These are phyloP conservation scores for Mucor sp. DNA, from an alignment of 371 early-diverging fungal species.

Conservation along the genomic window DNA sequence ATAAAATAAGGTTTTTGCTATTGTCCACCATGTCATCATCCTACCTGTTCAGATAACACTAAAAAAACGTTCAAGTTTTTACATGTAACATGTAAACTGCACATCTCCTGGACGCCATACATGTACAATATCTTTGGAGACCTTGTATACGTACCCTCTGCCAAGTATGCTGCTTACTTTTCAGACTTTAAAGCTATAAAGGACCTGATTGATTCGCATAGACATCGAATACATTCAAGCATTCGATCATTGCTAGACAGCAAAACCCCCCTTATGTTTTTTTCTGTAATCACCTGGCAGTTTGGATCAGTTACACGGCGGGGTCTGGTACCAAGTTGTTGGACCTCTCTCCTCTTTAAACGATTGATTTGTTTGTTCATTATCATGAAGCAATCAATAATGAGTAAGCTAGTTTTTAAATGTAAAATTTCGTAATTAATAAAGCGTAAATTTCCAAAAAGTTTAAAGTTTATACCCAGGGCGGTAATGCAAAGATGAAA, in stretches of 20 bases:
- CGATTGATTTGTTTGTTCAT: background rate
- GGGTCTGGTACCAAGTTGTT: constrained; percentile 11
- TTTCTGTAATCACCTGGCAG: background rate
- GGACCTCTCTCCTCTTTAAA: background rate
- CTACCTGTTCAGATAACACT: background rate
- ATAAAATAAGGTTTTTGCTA: background rate
- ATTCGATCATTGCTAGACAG: no score
- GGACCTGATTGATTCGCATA: no score
- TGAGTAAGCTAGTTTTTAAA: no score
- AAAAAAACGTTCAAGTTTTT: background rate
- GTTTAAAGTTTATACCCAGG: no score
- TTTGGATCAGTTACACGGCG: background rate
- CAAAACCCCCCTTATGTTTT: background rate
- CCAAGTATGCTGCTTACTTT: no score
- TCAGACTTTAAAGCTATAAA: no score
- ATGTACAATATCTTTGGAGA: no score
- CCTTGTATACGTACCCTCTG: no score
- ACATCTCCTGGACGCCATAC: background rate
- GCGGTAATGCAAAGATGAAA: no score
- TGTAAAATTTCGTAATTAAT: no score
- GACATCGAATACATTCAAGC: no score
- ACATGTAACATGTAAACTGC: background rate
- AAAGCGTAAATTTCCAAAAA: no score
- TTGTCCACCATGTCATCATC: background rate
- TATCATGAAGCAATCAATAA: background rate